These are phyloP conservation scores for Solanum bulbocastanum DNA, from an alignment of 257 asterid genomes.

Conservation along the genomic window DNA sequence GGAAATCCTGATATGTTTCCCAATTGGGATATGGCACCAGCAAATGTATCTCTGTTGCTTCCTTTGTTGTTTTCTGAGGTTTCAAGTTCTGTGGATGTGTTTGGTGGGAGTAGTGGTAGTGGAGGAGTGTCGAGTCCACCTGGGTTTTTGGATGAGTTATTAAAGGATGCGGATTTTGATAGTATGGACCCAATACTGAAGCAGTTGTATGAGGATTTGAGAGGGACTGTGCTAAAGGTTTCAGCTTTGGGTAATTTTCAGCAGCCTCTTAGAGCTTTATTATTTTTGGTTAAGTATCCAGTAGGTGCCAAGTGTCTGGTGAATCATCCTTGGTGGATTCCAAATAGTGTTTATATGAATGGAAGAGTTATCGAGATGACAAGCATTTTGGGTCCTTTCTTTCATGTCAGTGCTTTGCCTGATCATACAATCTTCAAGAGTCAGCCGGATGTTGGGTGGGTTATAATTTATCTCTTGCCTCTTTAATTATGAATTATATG, in stretches of 20 bases:
- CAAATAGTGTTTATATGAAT: constrained; percentile 59
- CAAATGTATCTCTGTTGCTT: constrained; percentile 55
- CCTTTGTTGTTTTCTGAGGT: constrained; percentile 67
- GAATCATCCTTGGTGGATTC: constrained; percentile 95
- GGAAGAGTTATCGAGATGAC: constrained; percentile 97
- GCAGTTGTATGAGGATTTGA: constrained; percentile 85
- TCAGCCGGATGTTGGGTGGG: constrained; percentile 95
- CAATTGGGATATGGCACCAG: constrained; percentile 20
- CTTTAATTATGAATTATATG: background rate
- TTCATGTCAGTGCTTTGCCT: constrained; percentile 92
- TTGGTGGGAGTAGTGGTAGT: constrained; percentile 42
- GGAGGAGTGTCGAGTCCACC: constrained; percentile 43
- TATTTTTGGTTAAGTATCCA: constrained; percentile 57
- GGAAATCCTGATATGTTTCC: constrained; percentile 88
- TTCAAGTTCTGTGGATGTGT: constrained; percentile 45
- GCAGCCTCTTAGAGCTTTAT: constrained; percentile 76
- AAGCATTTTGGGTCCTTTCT: constrained; percentile 88
- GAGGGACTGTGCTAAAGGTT: constrained; percentile 77
- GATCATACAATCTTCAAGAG: constrained; percentile 78
- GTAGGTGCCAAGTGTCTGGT: constrained; percentile 82
- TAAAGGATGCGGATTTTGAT: constrained; percentile 75
- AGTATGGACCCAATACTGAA: constrained; percentile 69
- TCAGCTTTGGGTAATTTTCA: constrained; percentile 90
- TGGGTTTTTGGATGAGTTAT: constrained; percentile 74
- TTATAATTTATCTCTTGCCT: background rate